phyloP scores from a whole-genome alignment of 75 land plant species.

The Cupressus sempervirens region DNA sequence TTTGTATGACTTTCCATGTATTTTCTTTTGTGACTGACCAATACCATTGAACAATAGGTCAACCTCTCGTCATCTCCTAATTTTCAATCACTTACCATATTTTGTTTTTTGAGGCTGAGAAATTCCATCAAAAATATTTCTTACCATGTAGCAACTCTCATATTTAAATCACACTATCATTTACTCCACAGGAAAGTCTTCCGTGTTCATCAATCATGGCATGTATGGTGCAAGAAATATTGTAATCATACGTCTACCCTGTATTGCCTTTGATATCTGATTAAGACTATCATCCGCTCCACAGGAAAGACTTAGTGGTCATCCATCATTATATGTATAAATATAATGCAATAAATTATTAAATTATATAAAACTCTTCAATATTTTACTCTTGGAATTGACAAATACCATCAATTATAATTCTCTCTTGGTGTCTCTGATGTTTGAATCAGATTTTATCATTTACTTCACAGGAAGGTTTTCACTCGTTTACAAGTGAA shows the following conservation, averaged over 20 bases:
- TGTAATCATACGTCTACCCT: no score
- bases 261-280: not conserved
- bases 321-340: not conserved
- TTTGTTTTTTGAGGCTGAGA: not conserved
- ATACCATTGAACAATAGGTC: not conserved
- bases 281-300: not conserved
- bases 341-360: not conserved
- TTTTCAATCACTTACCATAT: not conserved
- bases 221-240: no score
- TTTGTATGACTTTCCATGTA: no score
- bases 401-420: no score
- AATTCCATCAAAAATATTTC: not conserved
- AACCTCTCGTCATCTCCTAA: not conserved
- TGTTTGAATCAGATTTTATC: not conserved
- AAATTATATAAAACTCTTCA: no score
- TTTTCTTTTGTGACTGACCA: not conserved
- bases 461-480: not conserved
- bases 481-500: no score
- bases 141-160: not conserved
- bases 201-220: not conserved
- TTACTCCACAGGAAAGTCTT: not conserved
- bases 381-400: no score
- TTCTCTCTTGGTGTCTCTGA: not conserved
- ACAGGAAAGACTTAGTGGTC: not conserved
- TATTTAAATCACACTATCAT: not conserved